Base-by-base conservation (phyloP, 495 filamentous ascomycete species). In the Talaromyces proteolyticus region DNA sequence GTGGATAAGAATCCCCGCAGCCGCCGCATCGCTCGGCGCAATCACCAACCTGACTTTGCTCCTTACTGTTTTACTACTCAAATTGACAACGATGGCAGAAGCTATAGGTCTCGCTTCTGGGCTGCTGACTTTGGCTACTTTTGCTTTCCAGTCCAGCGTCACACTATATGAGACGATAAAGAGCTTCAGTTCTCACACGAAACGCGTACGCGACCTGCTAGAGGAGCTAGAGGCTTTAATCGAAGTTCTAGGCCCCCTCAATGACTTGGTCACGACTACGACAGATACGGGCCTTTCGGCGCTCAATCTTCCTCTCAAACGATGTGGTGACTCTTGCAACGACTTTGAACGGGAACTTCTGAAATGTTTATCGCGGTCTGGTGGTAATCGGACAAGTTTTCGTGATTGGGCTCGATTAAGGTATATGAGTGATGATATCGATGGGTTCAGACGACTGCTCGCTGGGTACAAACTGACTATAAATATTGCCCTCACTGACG, bases 401-500 rank as follows among this genome's bases (percentile, higher is more conserved):
- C 63, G 63, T n/a, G 63, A 59, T 40, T 68, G 59, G 62, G 57
- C 59, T 11, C 60, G 36, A 36, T 14, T 68, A 40, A 60, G 14
- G 43, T 68, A 58, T 29, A 65, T 60, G 55, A 61, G 58, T 38
- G 50, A 62, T 5, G 50, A 66, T 47, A 54, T 68, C 23, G 54
- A 63, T 44, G 62, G 53, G 34, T 70, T 71, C 44, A 56, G 56
- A 23, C 18, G 52, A 14, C 24, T 67, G 26, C 25, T 73, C 14
- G 57, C 66, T 36, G 61, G 67, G 36, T 73, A 70, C 52, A 72
- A 73, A 53, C 52, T 60, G 42, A 73, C 67, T 2, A 66, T 73
- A 41, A 64, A 41, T 42, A 66, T 72, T 62, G 62, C 65, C 14
- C 55, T 73, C 10, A 64, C 58, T 3, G 58, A 69, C 53, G 61